These are phyloP conservation scores for Calocybe gangraenosa DNA, from an alignment of 768 basidiomycete genomes.

Conservation along the genomic window DNA sequence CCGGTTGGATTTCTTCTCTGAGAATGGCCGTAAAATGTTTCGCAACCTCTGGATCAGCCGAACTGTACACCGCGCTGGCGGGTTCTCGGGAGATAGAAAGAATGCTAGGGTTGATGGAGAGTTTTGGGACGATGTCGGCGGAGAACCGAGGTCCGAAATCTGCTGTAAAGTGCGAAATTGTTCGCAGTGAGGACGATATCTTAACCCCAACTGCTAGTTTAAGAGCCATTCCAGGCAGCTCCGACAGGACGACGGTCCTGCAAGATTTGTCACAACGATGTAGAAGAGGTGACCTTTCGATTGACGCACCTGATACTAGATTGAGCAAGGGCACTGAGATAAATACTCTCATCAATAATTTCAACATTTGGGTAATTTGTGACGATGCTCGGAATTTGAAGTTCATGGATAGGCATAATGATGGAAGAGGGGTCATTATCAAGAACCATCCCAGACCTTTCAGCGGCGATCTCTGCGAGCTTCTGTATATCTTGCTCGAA, in stretches of 20 bases:
- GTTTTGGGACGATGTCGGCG: slow-evolving; percentile 40
- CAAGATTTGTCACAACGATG: not conserved
- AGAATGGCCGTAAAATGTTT: slow-evolving; percentile 53
- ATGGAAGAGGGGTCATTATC: slow-evolving; percentile 24
- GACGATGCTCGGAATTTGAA: slow-evolving; percentile 42
- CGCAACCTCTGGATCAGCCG: slow-evolving; percentile 37
- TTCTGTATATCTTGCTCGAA: slow-evolving; percentile 34
- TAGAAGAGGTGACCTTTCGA: not conserved
- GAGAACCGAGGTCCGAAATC: slow-evolving; percentile 57
- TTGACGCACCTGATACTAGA: slow-evolving; percentile 47
- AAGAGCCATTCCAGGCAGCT: slow-evolving; percentile 39
- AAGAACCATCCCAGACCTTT: slow-evolving; percentile 22
- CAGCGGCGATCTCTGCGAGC: slow-evolving; percentile 30
- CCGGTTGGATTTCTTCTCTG: slow-evolving; percentile 37
- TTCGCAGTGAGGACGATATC: slow-evolving; percentile 54
- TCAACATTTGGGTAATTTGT: slow-evolving; percentile 39
- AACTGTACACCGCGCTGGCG: slow-evolving; percentile 42
- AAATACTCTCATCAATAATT: slow-evolving; percentile 37
- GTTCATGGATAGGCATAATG: slow-evolving; percentile 50
- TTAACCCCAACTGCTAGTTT: slow-evolving; percentile 54
- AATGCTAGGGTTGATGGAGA: slow-evolving; percentile 38
- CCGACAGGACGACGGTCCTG: slow-evolving; percentile 46
- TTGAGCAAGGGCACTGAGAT: slow-evolving; percentile 40
- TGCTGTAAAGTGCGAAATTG: slow-evolving; percentile 57
- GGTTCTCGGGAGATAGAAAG: slow-evolving; percentile 44